Evolutionary conservation across 805 yeast genomes (phyloP).

Genomic region (Zygoascus tannicola): DNA sequence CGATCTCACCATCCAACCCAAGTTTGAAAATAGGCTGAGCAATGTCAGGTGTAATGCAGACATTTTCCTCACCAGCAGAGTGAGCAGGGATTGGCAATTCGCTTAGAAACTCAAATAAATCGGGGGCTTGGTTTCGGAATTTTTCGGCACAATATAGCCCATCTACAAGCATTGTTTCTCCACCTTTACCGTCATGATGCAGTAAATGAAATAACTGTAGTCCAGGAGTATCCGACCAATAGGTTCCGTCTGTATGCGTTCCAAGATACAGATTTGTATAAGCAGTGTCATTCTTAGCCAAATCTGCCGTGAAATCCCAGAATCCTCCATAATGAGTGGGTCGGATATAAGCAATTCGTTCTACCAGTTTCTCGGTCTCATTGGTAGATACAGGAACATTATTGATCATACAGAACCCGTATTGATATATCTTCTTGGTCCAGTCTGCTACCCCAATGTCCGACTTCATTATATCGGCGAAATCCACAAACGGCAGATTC

Average conservation of each 20-base stretch:
- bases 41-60: conserved; percentile 48
- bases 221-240: conserved; percentile 67
- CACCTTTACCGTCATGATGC: conserved; percentile 53
- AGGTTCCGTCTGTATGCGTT: conserved; percentile 65
- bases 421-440: conserved; percentile 43
- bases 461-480: conserved; percentile 36
- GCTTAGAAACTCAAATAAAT: conserved; percentile 42
- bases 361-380: conserved; percentile 48
- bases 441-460: conserved; percentile 43
- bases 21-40: conserved; percentile 48
- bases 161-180: conserved; percentile 58
- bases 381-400: conserved; percentile 52
- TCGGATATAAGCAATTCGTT: conserved; percentile 48
- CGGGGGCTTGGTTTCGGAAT: conserved; percentile 39
- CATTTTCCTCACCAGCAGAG: conserved; percentile 61
- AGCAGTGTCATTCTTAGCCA: conserved; percentile 61
- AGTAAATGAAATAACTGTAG: conserved; percentile 59
- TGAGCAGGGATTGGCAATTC: conserved; percentile 53
- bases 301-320: conserved; percentile 68
- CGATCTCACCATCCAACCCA: conserved; percentile 37
- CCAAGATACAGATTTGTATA: conserved; percentile 58
- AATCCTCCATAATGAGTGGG: conserved; percentile 74
- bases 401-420: conserved; percentile 55
- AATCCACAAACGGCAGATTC: conserved; percentile 42
- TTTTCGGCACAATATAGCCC: conserved; percentile 52